Base-by-base conservation (phyloP, 192 early-diverging fungal genomes). In the Kickxella alabastrina region DNA sequence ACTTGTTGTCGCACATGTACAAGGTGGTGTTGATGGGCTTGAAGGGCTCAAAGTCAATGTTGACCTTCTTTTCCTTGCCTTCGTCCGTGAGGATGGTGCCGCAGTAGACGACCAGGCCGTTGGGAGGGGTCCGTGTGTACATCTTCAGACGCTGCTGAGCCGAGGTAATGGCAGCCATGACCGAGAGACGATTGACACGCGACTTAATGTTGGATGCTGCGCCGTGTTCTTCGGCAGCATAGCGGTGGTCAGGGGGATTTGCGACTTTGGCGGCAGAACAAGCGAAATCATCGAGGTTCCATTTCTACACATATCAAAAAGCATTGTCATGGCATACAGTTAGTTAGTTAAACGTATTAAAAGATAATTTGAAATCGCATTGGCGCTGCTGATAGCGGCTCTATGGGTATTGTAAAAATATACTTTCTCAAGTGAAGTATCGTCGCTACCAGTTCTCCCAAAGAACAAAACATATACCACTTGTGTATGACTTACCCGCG, bases 181-280 rank as follows among this genome's bases (percentile, higher is more conserved):
- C 97, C 26, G 97, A 99, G 40, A 93, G 82, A 47, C 95, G 82
- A 82, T 98, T 99, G 26, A 99, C 97, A 50, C 97, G 91, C 45
- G 92, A 95, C 77, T 99, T 99, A 80, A 99, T 99, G 86, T 99
- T 99, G 59, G 93, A 95, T 13, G 97, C 97, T 17, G 97, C 95
- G 49, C 97, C 97, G 67, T 96, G 91, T 85, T 99, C 97, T 68
- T 91, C 93, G 25, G 93, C 89, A 97, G 84, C 97, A 94, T 96
- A 59, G 87, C 88, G 36, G 83, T 83, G 12, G 86, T 85, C 59
- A 82, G 86, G 2, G 93, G 82, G 59, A 99, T 90, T 67, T 99
- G 97, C 80, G 88, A 83, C 68, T 83, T 87, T 48, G 95, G 93
- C 37, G 85, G 95, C 51, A 99, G 82, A 66, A 99, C 85, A 44